Evolutionary conservation across 2,329 filamentous ascomycete genomes (phyloP).

Genomic region (Paecilomyces dactylethromorphus): DNA sequence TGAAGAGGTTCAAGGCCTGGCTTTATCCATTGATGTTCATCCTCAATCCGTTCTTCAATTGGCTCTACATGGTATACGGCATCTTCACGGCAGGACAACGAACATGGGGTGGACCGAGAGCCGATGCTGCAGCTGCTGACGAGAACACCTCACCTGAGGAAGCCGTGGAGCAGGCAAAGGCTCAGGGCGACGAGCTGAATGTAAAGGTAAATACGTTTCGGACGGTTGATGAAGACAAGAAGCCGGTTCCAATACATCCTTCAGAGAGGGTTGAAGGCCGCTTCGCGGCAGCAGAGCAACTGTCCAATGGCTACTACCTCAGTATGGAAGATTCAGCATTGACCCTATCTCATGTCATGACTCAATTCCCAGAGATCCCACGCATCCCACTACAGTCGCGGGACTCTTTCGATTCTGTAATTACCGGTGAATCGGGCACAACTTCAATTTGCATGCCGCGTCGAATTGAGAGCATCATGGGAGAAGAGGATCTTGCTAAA

Average conservation of each 20-base stretch:
- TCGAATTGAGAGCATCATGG: slow-evolving; percentile 69
- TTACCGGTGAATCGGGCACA: slow-evolving; percentile 50
- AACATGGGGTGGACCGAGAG: slow-evolving; percentile 91
- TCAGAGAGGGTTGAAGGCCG: slow-evolving; percentile 69
- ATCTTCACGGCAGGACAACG: slow-evolving; percentile 91
- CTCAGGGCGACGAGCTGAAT: slow-evolving; percentile 79
- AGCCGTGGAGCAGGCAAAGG: slow-evolving; percentile 74
- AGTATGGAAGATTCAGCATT: slow-evolving; percentile 62
- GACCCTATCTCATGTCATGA: slow-evolving; percentile 46
- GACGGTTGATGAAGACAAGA: slow-evolving; percentile 32
- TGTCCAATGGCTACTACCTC: slow-evolving; percentile 62
- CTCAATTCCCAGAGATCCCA: slow-evolving; percentile 39
- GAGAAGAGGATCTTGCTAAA: slow-evolving; percentile 67
- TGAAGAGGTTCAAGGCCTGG: slow-evolving; percentile 88
- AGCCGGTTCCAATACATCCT: slow-evolving; percentile 61
- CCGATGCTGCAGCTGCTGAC: slow-evolving; percentile 78
- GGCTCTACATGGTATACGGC: slow-evolving; percentile 96
- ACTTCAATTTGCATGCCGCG: slow-evolving; percentile 61
- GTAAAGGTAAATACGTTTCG: slow-evolving; percentile 81
- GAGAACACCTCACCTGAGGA: slow-evolving; percentile 68
- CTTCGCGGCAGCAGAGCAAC: slow-evolving; percentile 65
- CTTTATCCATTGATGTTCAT: slow-evolving; percentile 94
- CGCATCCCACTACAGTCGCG: slow-evolving; percentile 48
- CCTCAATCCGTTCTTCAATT: slow-evolving; percentile 94
- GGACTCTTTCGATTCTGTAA: slow-evolving; percentile 61